These are phyloP conservation scores for Monosporozyma solicola DNA, from an alignment of 805 yeast genomes.

Conservation along the genomic window DNA sequence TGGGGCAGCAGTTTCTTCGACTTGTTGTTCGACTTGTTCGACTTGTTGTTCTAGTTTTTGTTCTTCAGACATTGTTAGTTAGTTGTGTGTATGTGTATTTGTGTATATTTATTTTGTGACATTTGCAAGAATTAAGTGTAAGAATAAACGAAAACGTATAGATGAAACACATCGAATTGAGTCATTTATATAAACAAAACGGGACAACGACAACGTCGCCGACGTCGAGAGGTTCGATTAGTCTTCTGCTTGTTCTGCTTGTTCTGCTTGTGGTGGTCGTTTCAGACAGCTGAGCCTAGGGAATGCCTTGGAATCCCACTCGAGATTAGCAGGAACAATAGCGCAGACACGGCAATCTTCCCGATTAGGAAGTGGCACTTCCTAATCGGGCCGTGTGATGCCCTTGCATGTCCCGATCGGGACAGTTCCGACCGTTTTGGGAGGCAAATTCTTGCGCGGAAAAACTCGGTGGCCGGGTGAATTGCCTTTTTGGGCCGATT, in stretches of 20 bases:
- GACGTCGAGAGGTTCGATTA: neutral
- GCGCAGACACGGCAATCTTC: neutral
- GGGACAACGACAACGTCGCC: neutral
- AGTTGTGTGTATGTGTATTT: neutral
- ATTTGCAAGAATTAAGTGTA: neutral
- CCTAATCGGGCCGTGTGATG: neutral
- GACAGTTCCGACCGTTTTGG: no score
- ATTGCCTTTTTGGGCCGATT: neutral
- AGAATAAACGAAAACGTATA: neutral
- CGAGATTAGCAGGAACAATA: no score
- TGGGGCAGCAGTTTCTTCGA: neutral
- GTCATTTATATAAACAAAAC: neutral
- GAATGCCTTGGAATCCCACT: neutral
- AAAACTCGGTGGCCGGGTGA: neutral
- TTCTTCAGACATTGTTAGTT: slow-evolving; percentile 3
- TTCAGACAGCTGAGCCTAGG: neutral
- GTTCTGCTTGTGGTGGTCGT: neutral
- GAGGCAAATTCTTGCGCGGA: neutral
- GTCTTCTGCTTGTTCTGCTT: no score
- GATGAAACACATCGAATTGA: neutral
- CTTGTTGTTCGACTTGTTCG: neutral
- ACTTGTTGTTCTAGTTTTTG: slow-evolving; percentile 2
- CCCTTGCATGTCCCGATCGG: no score
- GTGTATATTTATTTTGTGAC: neutral
- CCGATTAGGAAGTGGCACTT: neutral